Conservation (phyloP, 202 grass and related monocot species). For the Setaria italica region DNA sequence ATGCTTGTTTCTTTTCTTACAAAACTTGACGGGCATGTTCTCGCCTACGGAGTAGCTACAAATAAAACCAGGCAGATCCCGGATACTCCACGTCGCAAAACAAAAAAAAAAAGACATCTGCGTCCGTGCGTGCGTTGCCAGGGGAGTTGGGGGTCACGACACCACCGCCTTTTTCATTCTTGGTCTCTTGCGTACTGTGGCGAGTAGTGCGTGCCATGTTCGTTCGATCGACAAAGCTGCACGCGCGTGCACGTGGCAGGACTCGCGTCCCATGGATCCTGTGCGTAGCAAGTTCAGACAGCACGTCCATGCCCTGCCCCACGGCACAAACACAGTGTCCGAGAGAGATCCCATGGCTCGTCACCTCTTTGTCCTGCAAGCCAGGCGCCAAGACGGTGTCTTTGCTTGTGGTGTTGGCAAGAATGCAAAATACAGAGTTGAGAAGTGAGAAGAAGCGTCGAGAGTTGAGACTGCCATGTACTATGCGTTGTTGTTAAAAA, state of each 20-base stretch:
- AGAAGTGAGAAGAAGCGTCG: too few species aligned
- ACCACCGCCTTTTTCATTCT: background rate
- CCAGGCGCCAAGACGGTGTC: too few species aligned
- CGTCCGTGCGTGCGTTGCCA: background rate
- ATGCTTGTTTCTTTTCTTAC: background rate
- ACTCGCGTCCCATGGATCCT: background rate
- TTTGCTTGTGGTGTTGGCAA: too few species aligned
- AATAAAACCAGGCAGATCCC: background rate
- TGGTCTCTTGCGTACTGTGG: background rate
- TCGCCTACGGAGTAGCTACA: too few species aligned
- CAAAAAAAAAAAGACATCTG: too few species aligned
- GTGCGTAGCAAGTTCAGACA: background rate
- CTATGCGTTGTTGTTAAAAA: too few species aligned
- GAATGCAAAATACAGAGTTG: too few species aligned
- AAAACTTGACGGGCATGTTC: too few species aligned
- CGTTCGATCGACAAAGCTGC: background rate
- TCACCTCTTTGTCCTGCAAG: too few species aligned
- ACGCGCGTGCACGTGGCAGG: conserved; percentile 1
- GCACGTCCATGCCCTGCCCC: background rate
- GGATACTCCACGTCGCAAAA: background rate
- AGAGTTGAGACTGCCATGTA: too few species aligned
- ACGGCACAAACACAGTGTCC: too few species aligned
- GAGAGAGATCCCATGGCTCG: too few species aligned
- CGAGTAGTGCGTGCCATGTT: background rate
- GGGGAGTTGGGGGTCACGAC: background rate